Evolutionary conservation across 345 rosid species (phyloP).

Genomic region (Corchorus capsularis): DNA sequence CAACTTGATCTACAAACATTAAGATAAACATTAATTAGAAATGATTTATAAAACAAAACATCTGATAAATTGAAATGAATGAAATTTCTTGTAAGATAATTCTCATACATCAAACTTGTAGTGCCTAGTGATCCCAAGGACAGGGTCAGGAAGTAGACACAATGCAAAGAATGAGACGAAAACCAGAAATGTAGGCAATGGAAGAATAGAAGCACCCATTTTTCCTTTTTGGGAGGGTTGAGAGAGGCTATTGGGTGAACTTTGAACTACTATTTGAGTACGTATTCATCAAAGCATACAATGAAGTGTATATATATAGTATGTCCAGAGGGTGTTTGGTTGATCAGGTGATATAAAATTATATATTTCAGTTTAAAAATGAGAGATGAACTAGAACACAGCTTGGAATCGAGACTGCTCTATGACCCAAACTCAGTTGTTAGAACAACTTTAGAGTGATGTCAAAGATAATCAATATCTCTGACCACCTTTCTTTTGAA

Average conservation of each 20-base stretch:
- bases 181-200: slow-evolving; percentile 11
- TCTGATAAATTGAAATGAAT: no score
- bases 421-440: slow-evolving; percentile 32
- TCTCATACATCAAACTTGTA: no score
- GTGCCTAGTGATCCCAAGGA: no score
- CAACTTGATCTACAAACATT: no score
- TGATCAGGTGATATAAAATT: slow-evolving; percentile 28
- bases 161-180: no score
- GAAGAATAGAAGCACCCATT: slow-evolving; percentile 39
- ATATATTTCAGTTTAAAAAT: no score
- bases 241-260: not conserved
- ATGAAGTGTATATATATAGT: slow-evolving; percentile 37
- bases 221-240: not conserved
- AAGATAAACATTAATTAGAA: no score
- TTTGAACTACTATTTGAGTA: slow-evolving; percentile 21
- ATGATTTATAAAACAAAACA: no score
- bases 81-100: no score
- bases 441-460: no score
- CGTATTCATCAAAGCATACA: slow-evolving; percentile 19
- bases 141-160: no score
- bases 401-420: slow-evolving; percentile 7
- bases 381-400: not conserved
- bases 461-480: slow-evolving; percentile 36
- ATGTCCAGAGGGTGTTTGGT: slow-evolving; percentile 31
- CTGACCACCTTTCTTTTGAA: slow-evolving; percentile 49